Base-by-base conservation (phyloP, 768 basidiomycete genomes). In the Chalciporus chontae region DNA sequence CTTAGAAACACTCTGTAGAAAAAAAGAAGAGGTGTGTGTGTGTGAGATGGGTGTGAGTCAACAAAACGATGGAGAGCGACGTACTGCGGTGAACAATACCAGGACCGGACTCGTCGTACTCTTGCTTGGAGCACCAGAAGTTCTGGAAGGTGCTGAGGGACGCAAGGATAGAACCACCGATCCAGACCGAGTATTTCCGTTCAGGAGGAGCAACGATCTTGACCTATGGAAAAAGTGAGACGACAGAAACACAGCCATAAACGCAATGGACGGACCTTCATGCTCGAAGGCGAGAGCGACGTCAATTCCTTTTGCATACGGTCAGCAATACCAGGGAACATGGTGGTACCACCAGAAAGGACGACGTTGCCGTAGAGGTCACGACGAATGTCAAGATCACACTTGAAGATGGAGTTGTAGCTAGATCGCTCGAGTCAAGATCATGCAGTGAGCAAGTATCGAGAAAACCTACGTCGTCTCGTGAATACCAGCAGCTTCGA, bases 131-230 rank as follows among this genome's bases (percentile, higher is more conserved):
- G 73, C 87, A 87, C 92, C 94, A 96, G 73, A 94, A 74, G 68
- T 93, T 94, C 77, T 95, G 93, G 93, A 95, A 95, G 60, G 93
- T 94, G 65, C 83, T 87, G 43, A 96, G 80, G 27, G 90, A 93
- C 40, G 92, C 93, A 58, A 90, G 73, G 61, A 89, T 90, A 38
- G 85, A 87, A 52, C 87, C 87, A 74, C 87, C 87, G 60, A 93
- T 93, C 90, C 94, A 96, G 72, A 94, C 93, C 47, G 90, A 92
- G 80, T 93, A 93, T 70, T 91, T 95, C 61, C 92, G 77, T 77
- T 95, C 92, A 47, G 92, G 91, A 44, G 93, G 92, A 52, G 92
- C 89, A 51, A 91, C 87, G 49, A 94, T 91, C 83, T 91, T 93
- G 74, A 93, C 86, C 79, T 81, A 51, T 23, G 4, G 15, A 11